Conservation (phyloP, 78 protist species). For the Polysphondylium violaceum region DNA sequence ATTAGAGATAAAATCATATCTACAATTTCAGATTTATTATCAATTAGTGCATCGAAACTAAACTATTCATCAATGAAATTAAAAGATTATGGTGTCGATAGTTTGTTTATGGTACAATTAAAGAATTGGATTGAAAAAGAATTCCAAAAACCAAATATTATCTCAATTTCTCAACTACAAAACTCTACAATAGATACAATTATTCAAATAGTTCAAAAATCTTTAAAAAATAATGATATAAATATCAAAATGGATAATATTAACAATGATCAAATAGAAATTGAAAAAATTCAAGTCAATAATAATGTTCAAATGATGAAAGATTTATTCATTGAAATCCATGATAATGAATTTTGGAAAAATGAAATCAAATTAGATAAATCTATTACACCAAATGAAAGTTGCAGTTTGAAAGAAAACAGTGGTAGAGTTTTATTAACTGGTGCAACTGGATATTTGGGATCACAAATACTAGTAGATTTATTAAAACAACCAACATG, state of each 20-base stretch:
- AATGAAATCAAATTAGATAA: not conserved
- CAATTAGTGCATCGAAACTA: not conserved
- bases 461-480: not conserved
- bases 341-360: not conserved
- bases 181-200: not conserved
- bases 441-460: slow-evolving; percentile 38
- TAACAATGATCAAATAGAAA: not conserved
- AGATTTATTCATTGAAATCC: not conserved
- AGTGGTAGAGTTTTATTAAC: slow-evolving; percentile 27
- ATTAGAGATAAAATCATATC: not conserved
- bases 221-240: not conserved
- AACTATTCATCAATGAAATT: not conserved
- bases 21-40: not conserved
- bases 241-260: too few relatives aligned
- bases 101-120: not conserved
- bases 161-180: not conserved
- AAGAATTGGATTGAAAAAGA: not conserved
- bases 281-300: not conserved
- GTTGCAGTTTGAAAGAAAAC: not conserved
- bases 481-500: not conserved
- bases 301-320: too few relatives aligned
- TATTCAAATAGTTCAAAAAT: not conserved
- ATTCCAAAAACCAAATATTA: not conserved
- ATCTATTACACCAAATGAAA: slow-evolving; percentile 1
- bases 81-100: not conserved